These are phyloP conservation scores for Mortierella sp. DNA, from an alignment of 371 early-diverging fungal genomes.

Conservation along the genomic window DNA sequence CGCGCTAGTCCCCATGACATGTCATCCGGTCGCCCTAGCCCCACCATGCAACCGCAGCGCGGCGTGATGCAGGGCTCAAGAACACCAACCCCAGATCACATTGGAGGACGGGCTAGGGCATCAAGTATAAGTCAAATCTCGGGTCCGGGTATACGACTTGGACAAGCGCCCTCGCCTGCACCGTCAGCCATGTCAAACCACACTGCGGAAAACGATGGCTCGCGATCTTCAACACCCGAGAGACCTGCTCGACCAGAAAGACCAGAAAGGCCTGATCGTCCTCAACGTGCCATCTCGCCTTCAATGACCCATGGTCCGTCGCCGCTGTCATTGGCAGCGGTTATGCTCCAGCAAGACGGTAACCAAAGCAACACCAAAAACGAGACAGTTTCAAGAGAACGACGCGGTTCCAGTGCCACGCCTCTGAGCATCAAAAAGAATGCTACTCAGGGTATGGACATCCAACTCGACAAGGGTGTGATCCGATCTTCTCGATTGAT, in stretches of 20 bases:
- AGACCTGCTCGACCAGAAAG: constrained; percentile 60
- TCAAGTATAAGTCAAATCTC: constrained; percentile 37
- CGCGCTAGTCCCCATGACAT: not conserved
- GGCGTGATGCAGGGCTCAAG: constrained; percentile 13
- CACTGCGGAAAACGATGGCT: constrained; percentile 16
- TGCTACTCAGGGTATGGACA: constrained; percentile 53
- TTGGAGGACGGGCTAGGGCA: constrained; percentile 40
- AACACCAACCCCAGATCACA: constrained; percentile 49
- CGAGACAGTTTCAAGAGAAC: not conserved
- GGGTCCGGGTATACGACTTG: constrained; percentile 19
- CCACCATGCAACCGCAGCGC: constrained; percentile 18
- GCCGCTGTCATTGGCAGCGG: constrained; percentile 38
- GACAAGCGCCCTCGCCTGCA: constrained; percentile 33
- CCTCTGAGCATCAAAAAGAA: constrained; percentile 56
- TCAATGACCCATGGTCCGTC: constrained; percentile 49
- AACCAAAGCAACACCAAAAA: not conserved
- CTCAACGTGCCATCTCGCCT: constrained; percentile 43
- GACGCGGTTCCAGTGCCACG: constrained; percentile 20
- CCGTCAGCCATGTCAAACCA: constrained; percentile 11
- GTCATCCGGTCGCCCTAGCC: constrained; percentile 30
- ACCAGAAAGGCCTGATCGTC: constrained; percentile 57
- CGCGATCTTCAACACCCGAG: constrained; percentile 40
- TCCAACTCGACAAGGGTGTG: constrained; percentile 53
- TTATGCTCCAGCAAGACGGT: constrained; percentile 19
- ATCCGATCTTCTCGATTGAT: constrained; percentile 57